phyloP scores from a whole-genome alignment of 202 grass and related monocot genomes.

The Carex sylvatica region DNA sequence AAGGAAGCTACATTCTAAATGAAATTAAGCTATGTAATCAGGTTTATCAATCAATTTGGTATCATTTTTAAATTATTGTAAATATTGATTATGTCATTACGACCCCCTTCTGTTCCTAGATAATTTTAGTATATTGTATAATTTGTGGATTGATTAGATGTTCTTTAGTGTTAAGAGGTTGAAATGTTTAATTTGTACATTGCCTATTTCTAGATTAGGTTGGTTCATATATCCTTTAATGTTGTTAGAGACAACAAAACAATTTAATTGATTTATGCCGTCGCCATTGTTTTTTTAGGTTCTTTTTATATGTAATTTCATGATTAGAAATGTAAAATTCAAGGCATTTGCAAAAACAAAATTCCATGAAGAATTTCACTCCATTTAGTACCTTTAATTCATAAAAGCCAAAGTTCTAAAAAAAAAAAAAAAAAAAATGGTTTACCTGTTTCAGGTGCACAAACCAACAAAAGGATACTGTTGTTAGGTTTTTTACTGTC shows the following conservation, averaged over 20 bases:
- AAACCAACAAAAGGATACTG: not conserved
- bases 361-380: not conserved
- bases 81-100: not conserved
- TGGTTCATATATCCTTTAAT: not conserved
- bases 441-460: not conserved
- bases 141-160: not conserved
- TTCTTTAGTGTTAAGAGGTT: not conserved
- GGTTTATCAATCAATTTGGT: not conserved
- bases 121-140: not conserved
- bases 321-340: not conserved
- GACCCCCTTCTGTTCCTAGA: not conserved
- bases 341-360: not conserved
- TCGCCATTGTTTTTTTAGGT: not conserved
- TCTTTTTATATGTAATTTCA: not conserved
- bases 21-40: not conserved
- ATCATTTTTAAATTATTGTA: not conserved
- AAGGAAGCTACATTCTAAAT: not conserved
- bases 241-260: not conserved
- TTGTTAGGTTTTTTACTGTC: conserved; percentile 1
- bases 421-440: not conserved
- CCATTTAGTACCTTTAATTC: not conserved
- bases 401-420: not conserved
- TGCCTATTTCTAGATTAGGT: not conserved
- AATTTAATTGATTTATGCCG: not conserved
- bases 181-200: not conserved